Evolutionary conservation across 768 basidiomycete genomes (phyloP), one percentile per base, ranked within the genome.

Genomic region (Porpolomopsis calyptriformis): DNA sequence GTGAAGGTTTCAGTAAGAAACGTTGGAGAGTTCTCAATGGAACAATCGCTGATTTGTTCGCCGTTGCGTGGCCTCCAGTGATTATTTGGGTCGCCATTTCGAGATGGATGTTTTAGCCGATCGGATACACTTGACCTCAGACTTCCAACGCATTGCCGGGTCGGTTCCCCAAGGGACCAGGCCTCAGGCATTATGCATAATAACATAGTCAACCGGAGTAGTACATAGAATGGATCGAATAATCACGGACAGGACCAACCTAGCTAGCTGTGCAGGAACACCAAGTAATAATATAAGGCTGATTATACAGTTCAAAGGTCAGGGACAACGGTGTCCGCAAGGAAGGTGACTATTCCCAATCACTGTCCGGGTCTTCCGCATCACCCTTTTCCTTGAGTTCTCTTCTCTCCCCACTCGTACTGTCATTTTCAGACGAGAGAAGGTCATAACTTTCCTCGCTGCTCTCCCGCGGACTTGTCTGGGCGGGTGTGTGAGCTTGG

Each of bases 371-470:
- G 6, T 70, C 69, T 31, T 66, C 66, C 3, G 63, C 65, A 8
- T 61, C 60, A 3, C 51, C 53, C 57, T 52, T 60, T 50, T 47
- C 52, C 40, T 52, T 50, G 7, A 14, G 7, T 35, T 43, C 43
- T 52, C 64, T 68, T 12, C 52, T 49, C 47, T 64, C 66, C 40
- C 63, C 71, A 23, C 61, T 64, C 22, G 66, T 69, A 47, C 75
- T 74, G 2, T 61, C 71, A 55, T 71, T 74, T 20, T 69, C 70
- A 27, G 75, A 72, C 20, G 76, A 78, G 22, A 85, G 73, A 4
- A 83, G 67, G 57, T 84, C 82, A 57, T 77, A 85, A 49, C 81
- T 79, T 11, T 71, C 80, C 44, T 81, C 80, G 49, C 78, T 80
- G 53, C 74, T 76, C 42, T 71, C 73, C 34, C 78, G 68, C 6